A percentile compares a stretch with the other conserved stretches of the same genome.
Conservation (phyloP, 257 asterid genomes). For the Haberlea rhodopensis region DNA sequence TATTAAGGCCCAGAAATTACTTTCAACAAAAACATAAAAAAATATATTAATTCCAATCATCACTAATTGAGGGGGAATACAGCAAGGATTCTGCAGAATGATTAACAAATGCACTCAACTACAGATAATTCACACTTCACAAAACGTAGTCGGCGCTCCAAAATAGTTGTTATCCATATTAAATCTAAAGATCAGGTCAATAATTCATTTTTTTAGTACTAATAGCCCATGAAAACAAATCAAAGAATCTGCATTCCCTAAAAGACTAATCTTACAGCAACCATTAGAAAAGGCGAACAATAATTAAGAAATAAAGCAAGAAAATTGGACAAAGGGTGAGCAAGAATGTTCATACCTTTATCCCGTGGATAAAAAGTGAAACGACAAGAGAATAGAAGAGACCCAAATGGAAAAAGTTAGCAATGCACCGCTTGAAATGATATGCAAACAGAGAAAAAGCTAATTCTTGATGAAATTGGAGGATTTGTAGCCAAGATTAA, state of each 20-base stretch:
- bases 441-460: background rate
- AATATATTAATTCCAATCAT: background rate
- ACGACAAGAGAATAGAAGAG: conserved; percentile 22
- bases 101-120: too few species aligned
- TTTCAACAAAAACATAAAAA: too few species aligned
- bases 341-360: conserved; percentile 33
- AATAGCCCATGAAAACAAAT: conserved; percentile 8
- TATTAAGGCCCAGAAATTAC: background rate
- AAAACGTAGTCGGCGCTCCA: background rate
- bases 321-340: conserved; percentile 23
- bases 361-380: conserved; percentile 15
- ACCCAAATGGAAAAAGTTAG: conserved; percentile 28
- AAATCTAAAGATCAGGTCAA: conserved; percentile 20
- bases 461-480: background rate
- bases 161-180: conserved; percentile 4
- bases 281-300: background rate
- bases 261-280: background rate
- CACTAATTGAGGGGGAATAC: background rate
- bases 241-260: conserved; percentile 8
- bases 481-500: background rate
- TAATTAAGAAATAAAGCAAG: background rate
- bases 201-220: background rate
- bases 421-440: conserved; percentile 18
- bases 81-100: too few species aligned
- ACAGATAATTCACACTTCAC: background rate